Base-by-base conservation (phyloP, 768 basidiomycete species). In the Suillus fuscotomentosus region DNA sequence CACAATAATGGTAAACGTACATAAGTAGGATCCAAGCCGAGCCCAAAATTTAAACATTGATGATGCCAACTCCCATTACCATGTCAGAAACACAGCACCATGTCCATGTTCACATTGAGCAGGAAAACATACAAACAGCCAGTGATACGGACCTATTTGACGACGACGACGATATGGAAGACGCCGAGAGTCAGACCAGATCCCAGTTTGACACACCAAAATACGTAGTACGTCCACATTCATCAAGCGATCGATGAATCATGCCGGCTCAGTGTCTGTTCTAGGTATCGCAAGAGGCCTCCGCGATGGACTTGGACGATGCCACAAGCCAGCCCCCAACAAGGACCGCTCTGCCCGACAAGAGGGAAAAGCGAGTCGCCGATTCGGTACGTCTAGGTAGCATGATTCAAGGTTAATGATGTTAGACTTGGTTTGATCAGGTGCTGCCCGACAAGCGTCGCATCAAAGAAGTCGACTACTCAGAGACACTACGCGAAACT, bases 391-490 rank as follows among this genome's bases (percentile, higher is more conserved):
- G 17, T 45, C 43, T 45, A 39, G 38, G 9, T 31, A 6, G 2
- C 4, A 56, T 24, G 54, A 20, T 20, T 13, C 27, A 39, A 27
- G 2, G 0, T 56, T 5, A n/a, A 39, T 39, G 27, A 24, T 24
- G 24, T 13, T 24, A n/a, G 11, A 39, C 14, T 14, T 15, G 3
- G 3, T 27, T 24, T 20, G 6, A 31, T 24, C 27, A 34, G 54
- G 24, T 45, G 1, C 43, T 7, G 9, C 41, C 42, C 34, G 60
- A 36, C 24, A 64, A 64, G 42, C 55, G 42, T 42, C 24, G 20
- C 31, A 24, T 42, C 27, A 9, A 64, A 36, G 63, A 64, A 60
- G 63, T 54, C 3, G 39, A 60, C n/a, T 64, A 51, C 34, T 60
- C 63, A 27, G 20, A 27, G 27, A 27, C 14, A 48, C 41, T 64